These are phyloP conservation scores for Casuarina cunninghamiana DNA, from an alignment of 306 rosid genomes.

Conservation along the genomic window DNA sequence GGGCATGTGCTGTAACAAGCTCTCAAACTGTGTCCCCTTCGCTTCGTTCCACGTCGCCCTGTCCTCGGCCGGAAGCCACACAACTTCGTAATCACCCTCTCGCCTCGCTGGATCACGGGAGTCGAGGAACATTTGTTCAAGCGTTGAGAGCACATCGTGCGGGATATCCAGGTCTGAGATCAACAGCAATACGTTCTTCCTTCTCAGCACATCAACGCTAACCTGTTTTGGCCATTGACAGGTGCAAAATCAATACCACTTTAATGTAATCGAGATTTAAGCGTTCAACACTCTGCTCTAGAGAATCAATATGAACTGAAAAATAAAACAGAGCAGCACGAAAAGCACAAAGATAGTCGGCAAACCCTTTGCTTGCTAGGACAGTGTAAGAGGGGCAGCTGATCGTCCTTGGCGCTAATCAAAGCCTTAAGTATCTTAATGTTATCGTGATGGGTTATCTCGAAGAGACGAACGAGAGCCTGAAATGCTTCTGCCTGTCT, in stretches of 20 bases:
- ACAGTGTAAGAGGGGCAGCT: constrained; percentile 50
- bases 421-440: constrained; percentile 45
- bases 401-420: constrained; percentile 42
- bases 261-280: too few relatives aligned
- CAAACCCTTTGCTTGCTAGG: constrained; percentile 51
- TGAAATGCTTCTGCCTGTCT: constrained; percentile 47
- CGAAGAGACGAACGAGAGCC: constrained; percentile 31
- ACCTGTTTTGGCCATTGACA: constrained; percentile 32
- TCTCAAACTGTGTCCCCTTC: constrained; percentile 25
- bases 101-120: constrained; percentile 30
- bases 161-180: constrained; percentile 47
- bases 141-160: constrained; percentile 30
- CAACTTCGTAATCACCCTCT: constrained; percentile 49
- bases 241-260: not conserved
- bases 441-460: constrained; percentile 50
- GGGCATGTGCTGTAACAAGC: constrained; percentile 35
- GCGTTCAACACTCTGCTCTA: too few relatives aligned
- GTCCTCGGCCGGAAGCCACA: constrained; percentile 64
- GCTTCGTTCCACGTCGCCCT: constrained; percentile 17
- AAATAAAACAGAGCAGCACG: too few relatives aligned
- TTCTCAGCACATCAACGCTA: constrained; percentile 41
- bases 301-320: too few relatives aligned
- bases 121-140: constrained; percentile 49
- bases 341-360: not conserved
- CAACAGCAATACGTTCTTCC: constrained; percentile 52